Evolutionary conservation across 179 eudicot species (phyloP), one percentile per base, ranked within the genome.

Genomic region (Pouteria campechiana): DNA sequence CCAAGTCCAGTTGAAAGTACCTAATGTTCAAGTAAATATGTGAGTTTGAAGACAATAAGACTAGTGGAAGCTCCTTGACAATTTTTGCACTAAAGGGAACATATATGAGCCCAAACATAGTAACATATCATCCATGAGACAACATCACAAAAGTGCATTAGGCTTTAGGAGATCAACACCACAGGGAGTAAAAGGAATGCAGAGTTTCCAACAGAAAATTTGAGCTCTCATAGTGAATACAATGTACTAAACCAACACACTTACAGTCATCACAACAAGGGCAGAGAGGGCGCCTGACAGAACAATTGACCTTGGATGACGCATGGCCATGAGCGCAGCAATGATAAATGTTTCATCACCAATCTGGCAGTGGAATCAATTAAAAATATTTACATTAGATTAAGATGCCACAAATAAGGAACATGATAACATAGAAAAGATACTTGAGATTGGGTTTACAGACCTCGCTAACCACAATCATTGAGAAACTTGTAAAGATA

Each of bases 311-410:
- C 83, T 92, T 12, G 96, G 99, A 65, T 87, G 96, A 32, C 96
- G 88, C 96, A 92, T 92, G 7, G 94, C 99, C 96, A 92, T 82
- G 34, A 92, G 76, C 48, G 96, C 99, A 44, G 96, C 99, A 49
- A 92, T 92, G 15, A 92, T 92, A 36, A 92, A 92, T 16, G 99
- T 92, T 58, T 92, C 96, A 43, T 92, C 99, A 67, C 99, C 99
- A 65, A 92, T 82, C 99, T 87, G 73, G 54, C 46, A 63, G 50
- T 33, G 72, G 44, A 69, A 57, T 7, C 31, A 17, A 7, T 25
- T 11, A 17, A 37, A 52, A 46, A 35, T 29, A 62, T 36, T 31
- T n/a, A n/a, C 45, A 48, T 58, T 40, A 68, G 50, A 57, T 11
- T 23, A 51, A 27, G 5, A 5, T 15, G 30, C 11, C 24, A 15